These are phyloP conservation scores for Solanum hybrid DNA, from an alignment of 305 asterid species.

Conservation along the genomic window DNA sequence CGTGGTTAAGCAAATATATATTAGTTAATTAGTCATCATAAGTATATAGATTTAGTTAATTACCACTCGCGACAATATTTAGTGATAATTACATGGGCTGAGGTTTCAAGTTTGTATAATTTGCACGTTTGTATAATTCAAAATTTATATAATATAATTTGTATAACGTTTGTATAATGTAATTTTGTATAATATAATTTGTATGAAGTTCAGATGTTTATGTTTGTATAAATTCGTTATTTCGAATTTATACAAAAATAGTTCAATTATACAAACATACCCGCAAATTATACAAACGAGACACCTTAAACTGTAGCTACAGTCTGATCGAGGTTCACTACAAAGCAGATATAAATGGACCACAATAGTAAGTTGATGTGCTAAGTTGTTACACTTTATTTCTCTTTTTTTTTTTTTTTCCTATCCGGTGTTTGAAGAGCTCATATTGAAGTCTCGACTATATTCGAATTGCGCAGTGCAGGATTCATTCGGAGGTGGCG, in stretches of 20 bases:
- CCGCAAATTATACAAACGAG: background rate
- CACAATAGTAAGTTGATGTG: background rate
- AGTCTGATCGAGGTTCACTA: background rate
- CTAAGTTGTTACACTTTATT: background rate
- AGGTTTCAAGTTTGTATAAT: background rate
- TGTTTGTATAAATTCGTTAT: background rate
- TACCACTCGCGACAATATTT: too few relatives aligned
- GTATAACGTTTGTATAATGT: background rate
- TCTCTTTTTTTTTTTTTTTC: too few relatives aligned
- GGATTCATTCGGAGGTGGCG: fast-evolving
- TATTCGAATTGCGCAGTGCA: fast-evolving
- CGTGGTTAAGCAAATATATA: too few relatives aligned
- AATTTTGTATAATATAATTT: too few relatives aligned
- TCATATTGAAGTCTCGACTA: too few relatives aligned
- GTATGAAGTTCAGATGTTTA: background rate
- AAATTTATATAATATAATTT: too few relatives aligned
- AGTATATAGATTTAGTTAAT: background rate
- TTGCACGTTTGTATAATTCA: too few relatives aligned
- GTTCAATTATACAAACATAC: too few relatives aligned
- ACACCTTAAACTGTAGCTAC: background rate
- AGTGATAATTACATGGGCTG: background rate
- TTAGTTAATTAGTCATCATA: background rate
- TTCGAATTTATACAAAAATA: too few relatives aligned
- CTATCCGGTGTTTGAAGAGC: too few relatives aligned
- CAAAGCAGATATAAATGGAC: background rate